A percentile compares a stretch with the other conserved stretches of the same genome.
Evolutionary conservation across 2,329 filamentous ascomycete genomes (phyloP).

Genomic region (Epichloe aotearoae): DNA sequence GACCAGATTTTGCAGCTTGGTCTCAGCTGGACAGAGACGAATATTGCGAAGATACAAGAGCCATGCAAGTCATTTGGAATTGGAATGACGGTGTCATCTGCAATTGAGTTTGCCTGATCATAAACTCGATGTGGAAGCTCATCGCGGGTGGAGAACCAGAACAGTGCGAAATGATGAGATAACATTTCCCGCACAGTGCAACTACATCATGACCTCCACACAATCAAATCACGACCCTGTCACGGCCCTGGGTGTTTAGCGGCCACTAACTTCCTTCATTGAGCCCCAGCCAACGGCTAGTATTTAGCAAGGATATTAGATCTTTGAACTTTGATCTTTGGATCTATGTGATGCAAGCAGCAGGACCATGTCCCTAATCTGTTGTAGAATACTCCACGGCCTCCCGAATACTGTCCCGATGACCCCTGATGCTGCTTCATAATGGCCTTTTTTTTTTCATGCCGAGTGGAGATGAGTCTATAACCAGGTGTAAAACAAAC

Average conservation of each 20-base stretch:
- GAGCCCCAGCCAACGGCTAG: neutral
- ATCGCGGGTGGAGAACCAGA: neutral
- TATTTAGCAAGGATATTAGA: neutral
- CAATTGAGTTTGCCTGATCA: too few relatives aligned
- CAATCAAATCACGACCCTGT: too few relatives aligned
- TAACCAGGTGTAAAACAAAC: constrained; percentile 15
- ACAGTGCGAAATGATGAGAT: accelerated
- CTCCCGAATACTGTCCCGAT: constrained; percentile 2
- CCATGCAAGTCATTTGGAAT: neutral
- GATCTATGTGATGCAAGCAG: constrained; percentile 17
- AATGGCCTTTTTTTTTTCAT: constrained; percentile 18
- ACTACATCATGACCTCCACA: neutral
- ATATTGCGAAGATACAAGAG: neutral
- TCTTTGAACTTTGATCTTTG: neutral
- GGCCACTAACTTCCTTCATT: neutral
- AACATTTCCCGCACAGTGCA: neutral
- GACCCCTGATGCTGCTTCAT: constrained; percentile 17
- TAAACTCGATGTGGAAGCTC: neutral
- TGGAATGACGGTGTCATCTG: neutral
- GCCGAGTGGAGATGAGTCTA: constrained; percentile 40
- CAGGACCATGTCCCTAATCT: constrained; percentile 14
- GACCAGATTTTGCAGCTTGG: neutral
- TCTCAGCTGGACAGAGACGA: neutral
- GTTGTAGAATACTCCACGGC: constrained; percentile 8
- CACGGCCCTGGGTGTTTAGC: too few relatives aligned